Conservation (phyloP, 2,329 filamentous ascomycete genomes). For the Ascochyta rabiei region DNA sequence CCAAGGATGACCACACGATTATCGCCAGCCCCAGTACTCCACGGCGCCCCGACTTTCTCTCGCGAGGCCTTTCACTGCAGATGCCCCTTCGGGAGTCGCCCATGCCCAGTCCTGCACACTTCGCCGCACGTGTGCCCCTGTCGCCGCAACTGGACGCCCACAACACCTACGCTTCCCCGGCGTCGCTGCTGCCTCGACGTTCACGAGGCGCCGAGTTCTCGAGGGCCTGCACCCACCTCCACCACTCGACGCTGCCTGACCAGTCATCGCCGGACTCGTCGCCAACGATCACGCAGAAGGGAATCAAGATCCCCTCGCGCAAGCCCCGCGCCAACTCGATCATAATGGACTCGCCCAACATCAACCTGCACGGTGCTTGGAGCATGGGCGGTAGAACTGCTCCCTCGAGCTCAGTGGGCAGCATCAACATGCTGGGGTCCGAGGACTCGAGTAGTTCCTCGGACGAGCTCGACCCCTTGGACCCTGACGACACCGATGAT, state of each 20-base stretch:
- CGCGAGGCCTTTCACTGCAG: constrained; percentile 72
- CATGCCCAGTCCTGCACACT: constrained; percentile 56
- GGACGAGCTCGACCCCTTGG: constrained; percentile 60
- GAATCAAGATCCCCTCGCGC: constrained; percentile 64
- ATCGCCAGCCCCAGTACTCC: constrained; percentile 63
- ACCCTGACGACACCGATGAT: constrained; percentile 62
- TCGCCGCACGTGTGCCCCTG: constrained; percentile 68
- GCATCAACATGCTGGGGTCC: constrained; percentile 77
- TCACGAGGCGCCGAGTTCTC: constrained; percentile 94
- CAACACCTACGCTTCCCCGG: constrained; percentile 84
- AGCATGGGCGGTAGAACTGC: constrained; percentile 56
- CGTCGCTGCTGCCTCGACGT: constrained; percentile 84
- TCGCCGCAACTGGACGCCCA: constrained; percentile 86
- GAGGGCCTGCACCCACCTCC: constrained; percentile 87
- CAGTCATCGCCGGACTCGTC: constrained; percentile 88
- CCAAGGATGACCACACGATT: constrained; percentile 55
- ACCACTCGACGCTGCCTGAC: constrained; percentile 92
- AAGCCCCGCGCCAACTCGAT: constrained; percentile 51
- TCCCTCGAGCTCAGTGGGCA: constrained; percentile 78
- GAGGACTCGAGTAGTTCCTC: constrained; percentile 77
- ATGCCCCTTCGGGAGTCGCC: constrained; percentile 63
- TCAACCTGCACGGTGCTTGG: constrained; percentile 66
- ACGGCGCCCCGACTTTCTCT: constrained; percentile 67
- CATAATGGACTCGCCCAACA: constrained; percentile 68
- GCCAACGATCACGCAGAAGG: constrained; percentile 77